A percentile compares a stretch with the other conserved stretches of the same genome.
These are phyloP conservation scores for Candida incommunis DNA, from an alignment of 805 yeast genomes.

Conservation along the genomic window DNA sequence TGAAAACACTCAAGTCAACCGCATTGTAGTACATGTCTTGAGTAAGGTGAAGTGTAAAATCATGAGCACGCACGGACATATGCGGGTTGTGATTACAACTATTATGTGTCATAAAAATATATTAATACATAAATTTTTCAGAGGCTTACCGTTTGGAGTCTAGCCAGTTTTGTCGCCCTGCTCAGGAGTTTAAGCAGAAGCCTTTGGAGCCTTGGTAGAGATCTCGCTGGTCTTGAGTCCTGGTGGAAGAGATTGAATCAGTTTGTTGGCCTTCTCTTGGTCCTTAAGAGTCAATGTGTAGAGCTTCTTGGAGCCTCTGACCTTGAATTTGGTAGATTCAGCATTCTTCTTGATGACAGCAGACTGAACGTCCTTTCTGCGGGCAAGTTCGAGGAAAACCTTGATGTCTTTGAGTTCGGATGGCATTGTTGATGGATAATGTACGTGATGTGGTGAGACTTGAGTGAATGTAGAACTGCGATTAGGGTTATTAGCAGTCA, in stretches of 20 bases:
- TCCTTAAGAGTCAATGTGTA: conserved; percentile 95
- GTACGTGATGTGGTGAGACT: background rate
- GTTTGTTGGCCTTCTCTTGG: conserved; percentile 93
- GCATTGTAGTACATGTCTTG: too few relatives aligned
- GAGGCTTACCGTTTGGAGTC: background rate
- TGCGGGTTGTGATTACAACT: too few relatives aligned
- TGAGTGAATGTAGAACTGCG: background rate
- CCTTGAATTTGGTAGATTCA: conserved; percentile 95
- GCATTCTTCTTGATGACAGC: conserved; percentile 92
- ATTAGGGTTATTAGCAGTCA: background rate
- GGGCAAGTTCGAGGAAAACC: conserved; percentile 83
- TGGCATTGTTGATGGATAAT: too few relatives aligned
- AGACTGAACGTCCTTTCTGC: conserved; percentile 77
- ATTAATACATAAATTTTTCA: background rate
- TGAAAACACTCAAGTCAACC: background rate
- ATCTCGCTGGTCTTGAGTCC: conserved; percentile 19
- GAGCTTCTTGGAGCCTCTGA: conserved; percentile 87
- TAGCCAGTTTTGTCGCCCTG: too few relatives aligned
- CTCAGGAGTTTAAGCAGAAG: conserved; percentile 4
- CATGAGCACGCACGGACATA: too few relatives aligned
- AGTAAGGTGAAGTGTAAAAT: too few relatives aligned
- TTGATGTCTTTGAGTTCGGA: conserved; percentile 88
- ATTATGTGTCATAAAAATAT: background rate
- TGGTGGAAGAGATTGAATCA: conserved; percentile 96
- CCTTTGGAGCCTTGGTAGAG: conserved; percentile 15